Evolutionary conservation across 2,329 filamentous ascomycete genomes (phyloP), one percentile per base, ranked within the genome.

Genomic region (Fusarium algeriense): DNA sequence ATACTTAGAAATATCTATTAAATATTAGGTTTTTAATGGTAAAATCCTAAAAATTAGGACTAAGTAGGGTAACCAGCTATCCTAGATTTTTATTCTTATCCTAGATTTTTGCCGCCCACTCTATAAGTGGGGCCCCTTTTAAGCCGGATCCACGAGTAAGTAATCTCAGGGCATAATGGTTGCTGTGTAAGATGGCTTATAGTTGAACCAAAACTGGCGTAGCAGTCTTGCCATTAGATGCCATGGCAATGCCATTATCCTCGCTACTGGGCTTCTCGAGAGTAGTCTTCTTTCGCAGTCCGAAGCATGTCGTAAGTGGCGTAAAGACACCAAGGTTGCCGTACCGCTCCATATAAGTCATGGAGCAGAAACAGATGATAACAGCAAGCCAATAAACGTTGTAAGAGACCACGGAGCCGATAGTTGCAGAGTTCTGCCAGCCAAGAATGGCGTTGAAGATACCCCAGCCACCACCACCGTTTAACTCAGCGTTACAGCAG

Each of bases 401-500:
- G 15, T 55, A 55, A 2, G 52, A 46, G 4, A 55, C 52, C 14
- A 55, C 52, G 6, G 52, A 55, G 6, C 52, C 52, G 0, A 55
- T 55, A 1, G 52, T 55, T 7, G 52, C 52, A 15, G 52, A 55
- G 12, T 55, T 55, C 4, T 55, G 38, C 52, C 52, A 55, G 1
- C 52, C 52, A 15, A 55, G 38, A 7, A 55, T 55, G 8, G 52
- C 38, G 1, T 55, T 55, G 13, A 55, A 55, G 1, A 55, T 55
- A 26, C 52, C 52, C 52, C 52, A 55, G 9, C 52, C 52, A 7
- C 52, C 52, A 0, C 52, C 52, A 6, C 52, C 38, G 6, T 55
- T 55, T 1, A 55, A 7, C 28, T 55, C 52, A 2, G 52, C 52
- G 38, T 55, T 55, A 6, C 52, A 55, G n/a, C 52, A 55, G 28